Evolutionary conservation across 2,329 filamentous ascomycete genomes (phyloP).

Genomic region (Podosphaera xanthii): DNA sequence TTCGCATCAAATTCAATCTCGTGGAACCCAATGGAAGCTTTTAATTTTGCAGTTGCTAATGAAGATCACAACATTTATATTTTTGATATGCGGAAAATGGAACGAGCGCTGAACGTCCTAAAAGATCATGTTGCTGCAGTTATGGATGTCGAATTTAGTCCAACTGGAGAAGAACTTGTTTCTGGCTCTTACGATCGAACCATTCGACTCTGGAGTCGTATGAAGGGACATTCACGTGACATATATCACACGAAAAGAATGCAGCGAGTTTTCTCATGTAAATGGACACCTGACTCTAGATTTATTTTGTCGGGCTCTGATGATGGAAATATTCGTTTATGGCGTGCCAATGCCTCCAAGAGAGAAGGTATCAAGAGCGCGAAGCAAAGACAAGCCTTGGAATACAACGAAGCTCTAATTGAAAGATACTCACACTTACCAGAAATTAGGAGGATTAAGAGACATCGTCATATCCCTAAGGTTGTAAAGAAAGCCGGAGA

Average conservation of each 20-base stretch:
- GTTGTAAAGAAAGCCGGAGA: slow-evolving; percentile 86
- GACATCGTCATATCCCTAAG: slow-evolving; percentile 79
- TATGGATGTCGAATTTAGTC: slow-evolving; percentile 90
- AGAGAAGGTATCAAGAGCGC: slow-evolving; percentile 70
- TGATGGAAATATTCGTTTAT: slow-evolving; percentile 77
- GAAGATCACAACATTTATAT: slow-evolving; percentile 47
- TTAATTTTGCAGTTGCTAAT: slow-evolving; percentile 80
- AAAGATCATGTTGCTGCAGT: slow-evolving; percentile 79
- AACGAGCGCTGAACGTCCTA: slow-evolving; percentile 67
- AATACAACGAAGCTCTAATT: slow-evolving; percentile 74
- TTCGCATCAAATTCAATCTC: slow-evolving; percentile 65
- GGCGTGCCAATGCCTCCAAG: slow-evolving; percentile 68
- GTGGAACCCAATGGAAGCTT: slow-evolving; percentile 94
- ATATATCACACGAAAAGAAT: slow-evolving; percentile 96
- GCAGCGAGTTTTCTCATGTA: slow-evolving; percentile 75
- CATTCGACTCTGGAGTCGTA: slow-evolving; percentile 62
- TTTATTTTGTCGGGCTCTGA: slow-evolving; percentile 82
- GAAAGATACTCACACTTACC: slow-evolving; percentile 86
- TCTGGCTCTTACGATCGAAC: slow-evolving; percentile 77
- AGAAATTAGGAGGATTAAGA: slow-evolving; percentile 71
- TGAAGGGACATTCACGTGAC: slow-evolving; percentile 66
- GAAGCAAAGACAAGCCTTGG: slow-evolving; percentile 64
- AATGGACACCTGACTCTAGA: slow-evolving; percentile 71
- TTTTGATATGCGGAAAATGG: slow-evolving; percentile 85
- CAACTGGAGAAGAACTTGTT: slow-evolving; percentile 83